These are phyloP conservation scores for Melaleuca alternifolia DNA, from an alignment of 345 rosid species.

Conservation along the genomic window DNA sequence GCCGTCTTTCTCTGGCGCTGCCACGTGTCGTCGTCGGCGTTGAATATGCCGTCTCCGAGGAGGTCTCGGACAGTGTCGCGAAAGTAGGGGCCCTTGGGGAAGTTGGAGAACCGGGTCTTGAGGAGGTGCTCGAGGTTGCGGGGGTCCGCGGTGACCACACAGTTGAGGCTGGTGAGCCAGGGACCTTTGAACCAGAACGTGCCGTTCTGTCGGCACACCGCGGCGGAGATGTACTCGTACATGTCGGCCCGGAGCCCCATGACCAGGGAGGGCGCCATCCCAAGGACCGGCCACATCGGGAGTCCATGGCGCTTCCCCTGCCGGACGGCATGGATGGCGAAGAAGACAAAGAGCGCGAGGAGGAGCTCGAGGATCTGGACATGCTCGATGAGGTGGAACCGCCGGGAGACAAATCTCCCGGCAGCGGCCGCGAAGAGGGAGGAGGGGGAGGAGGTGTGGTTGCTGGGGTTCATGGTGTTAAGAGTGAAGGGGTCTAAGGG, in stretches of 20 bases:
- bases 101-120: constrained; percentile 71
- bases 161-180: constrained; percentile 65
- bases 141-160: constrained; percentile 76
- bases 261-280: constrained; percentile 83
- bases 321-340: constrained; percentile 39
- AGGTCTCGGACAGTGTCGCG: constrained; percentile 64
- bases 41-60: constrained; percentile 84
- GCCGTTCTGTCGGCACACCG: constrained; percentile 51
- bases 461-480: constrained; percentile 31
- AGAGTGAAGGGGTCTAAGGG: constrained; percentile 1
- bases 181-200: constrained; percentile 80
- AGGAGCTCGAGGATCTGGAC: constrained; percentile 40
- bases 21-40: constrained; percentile 82
- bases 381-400: constrained; percentile 29
- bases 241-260: constrained; percentile 29
- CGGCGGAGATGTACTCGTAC: constrained; percentile 65
- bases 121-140: constrained; percentile 81
- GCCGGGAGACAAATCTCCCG: constrained; percentile 3
- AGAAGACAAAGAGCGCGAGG: constrained; percentile 38
- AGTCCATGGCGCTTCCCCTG: constrained; percentile 41
- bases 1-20: constrained; percentile 77
- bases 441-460: constrained; percentile 20
- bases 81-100: constrained; percentile 78
- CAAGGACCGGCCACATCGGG: constrained; percentile 78
- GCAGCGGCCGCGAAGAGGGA: not conserved